Base-by-base conservation (phyloP, 805 yeast genomes). In the Yarrowia hollandica region DNA sequence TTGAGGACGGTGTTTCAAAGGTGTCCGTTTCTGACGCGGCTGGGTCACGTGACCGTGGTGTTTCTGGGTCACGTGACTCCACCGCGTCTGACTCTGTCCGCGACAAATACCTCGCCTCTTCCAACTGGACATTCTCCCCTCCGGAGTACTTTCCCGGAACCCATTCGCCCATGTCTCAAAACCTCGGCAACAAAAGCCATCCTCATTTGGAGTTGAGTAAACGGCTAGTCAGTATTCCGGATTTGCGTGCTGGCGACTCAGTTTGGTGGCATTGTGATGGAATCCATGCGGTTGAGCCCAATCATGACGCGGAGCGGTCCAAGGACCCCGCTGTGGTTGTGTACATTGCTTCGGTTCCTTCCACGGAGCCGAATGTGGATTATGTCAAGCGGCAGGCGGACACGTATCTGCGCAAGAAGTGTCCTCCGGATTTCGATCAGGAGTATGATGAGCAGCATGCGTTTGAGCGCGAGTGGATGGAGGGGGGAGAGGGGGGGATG, bases 201-300 rank as follows among this genome's bases (percentile, higher is more conserved):
- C 52, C 52, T 1, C 52, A 44, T n/a, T 19, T 44, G 11, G 25
- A 30, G 18, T 11, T 44, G 12, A 18, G 15, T 14, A 19, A 28
- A 14, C 35, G 52, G 8, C 10, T 44, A 2, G 52, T 28, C 10
- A 44, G 52, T 18, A 44, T 44, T 10, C 52, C 52, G 14, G 52
- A 44, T 5, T 15, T 44, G n/a, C 9, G n/a, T 0, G 25, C 35
- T 0, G 52, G 52, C 1, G 52, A 44, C n/a, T 28, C 52, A 1
- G 52, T 44, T 1, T 44, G 52, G 52, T 44, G 52, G 52, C 52
- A 44, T 28, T 44, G 52, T 19, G 52, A 44, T 21, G 52, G 52
- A 2, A 44, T 44, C 16, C 52, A 44, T 19, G 52, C 52, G 8
- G 52, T 44, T 4, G 52, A 44, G 9, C 52, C 52, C 10, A 28